Evolutionary conservation across 179 eudicot genomes (phyloP).

Genomic region (Sideroxylon spinosum): DNA sequence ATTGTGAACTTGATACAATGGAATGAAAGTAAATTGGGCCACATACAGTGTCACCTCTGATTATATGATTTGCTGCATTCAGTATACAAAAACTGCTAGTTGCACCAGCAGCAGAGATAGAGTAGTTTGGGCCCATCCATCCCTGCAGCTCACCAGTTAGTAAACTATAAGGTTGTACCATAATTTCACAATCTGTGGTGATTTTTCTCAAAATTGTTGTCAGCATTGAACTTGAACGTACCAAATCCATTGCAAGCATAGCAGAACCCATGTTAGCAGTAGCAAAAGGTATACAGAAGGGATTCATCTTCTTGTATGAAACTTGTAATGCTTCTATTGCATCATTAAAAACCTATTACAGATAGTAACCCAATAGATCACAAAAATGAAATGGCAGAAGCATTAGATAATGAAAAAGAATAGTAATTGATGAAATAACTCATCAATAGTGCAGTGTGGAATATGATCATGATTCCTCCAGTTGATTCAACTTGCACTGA

Average conservation of each 20-base stretch:
- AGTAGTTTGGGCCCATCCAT: slow-evolving; percentile 99
- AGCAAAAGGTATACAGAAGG: no score
- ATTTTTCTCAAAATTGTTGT: neutral
- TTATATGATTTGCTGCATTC: slow-evolving; percentile 89
- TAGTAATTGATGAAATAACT: neutral
- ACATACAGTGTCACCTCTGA: slow-evolving; percentile 86
- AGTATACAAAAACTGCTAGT: slow-evolving; percentile 95
- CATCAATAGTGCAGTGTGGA: no score
- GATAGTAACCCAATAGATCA: neutral
- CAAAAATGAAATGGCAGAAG: neutral
- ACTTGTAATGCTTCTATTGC: slow-evolving; percentile 44
- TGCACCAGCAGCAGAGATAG: slow-evolving; percentile 97
- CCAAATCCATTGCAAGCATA: slow-evolving; percentile 82
- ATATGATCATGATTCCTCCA: neutral
- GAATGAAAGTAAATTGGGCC: slow-evolving; percentile 26
- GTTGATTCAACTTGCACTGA: neutral
- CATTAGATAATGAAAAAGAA: neutral
- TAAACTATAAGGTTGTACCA: slow-evolving; percentile 8
- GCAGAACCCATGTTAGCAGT: slow-evolving; percentile 80
- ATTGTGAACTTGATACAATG: neutral
- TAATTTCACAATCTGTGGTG: neutral
- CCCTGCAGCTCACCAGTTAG: slow-evolving; percentile 46
- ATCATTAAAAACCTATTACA: slow-evolving; percentile 60
- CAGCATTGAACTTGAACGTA: slow-evolving; percentile 10
- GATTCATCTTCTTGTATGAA: slow-evolving; percentile 12